Evolutionary conservation across 495 filamentous ascomycete species (phyloP).

Genomic region (Neurospora sp.): DNA sequence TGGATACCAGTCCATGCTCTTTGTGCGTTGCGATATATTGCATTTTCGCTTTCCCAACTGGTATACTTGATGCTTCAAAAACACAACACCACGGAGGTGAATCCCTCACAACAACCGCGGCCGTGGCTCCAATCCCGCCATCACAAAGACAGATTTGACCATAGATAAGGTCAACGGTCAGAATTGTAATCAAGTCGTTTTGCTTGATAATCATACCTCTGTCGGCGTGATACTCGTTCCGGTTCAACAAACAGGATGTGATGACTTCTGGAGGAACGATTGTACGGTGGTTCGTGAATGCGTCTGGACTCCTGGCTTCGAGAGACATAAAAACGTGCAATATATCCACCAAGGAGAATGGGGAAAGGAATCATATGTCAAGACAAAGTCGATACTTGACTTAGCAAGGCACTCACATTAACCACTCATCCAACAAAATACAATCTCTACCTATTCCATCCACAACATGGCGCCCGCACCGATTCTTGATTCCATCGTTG

Average conservation of each 20-base stretch:
- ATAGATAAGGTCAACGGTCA: not conserved
- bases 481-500: constrained; percentile 49
- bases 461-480: constrained; percentile 33
- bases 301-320: not conserved
- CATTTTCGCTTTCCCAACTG: not conserved
- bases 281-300: not conserved
- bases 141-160: not conserved
- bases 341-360: not conserved
- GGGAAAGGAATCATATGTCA: not conserved
- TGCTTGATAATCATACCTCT: constrained; percentile 4
- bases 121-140: not conserved
- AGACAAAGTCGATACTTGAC: not conserved
- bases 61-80: not conserved
- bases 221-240: not conserved
- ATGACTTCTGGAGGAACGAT: not conserved
- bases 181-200: not conserved
- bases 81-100: not conserved
- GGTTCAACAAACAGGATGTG: not conserved
- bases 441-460: not conserved
- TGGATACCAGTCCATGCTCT: not conserved
- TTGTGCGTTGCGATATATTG: not conserved
- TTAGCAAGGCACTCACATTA: not conserved
- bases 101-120: not conserved
- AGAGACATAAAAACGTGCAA: not conserved
- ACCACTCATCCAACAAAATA: not conserved